These are phyloP conservation scores for Rhodotorula sp. DNA, from an alignment of 1,284 basidiomycete species.

Conservation along the genomic window DNA sequence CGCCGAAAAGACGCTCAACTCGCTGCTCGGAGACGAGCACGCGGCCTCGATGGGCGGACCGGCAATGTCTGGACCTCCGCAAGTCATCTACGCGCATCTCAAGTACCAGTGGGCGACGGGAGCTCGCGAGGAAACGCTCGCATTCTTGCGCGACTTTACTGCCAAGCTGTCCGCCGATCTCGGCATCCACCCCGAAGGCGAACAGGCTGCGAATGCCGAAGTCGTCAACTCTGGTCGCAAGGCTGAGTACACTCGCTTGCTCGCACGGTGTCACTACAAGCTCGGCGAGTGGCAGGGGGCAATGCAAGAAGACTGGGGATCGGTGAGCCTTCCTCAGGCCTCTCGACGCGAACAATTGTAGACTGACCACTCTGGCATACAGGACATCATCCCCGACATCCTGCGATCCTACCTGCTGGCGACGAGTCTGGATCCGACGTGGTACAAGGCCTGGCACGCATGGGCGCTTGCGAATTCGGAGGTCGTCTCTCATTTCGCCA, in stretches of 20 bases:
- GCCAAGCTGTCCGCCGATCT: conserved; percentile 72
- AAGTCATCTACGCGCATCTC: conserved; percentile 94
- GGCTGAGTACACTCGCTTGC: conserved; percentile 74
- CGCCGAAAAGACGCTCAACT: conserved; percentile 96
- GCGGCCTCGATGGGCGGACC: conserved; percentile 35
- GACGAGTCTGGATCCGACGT: conserved; percentile 85
- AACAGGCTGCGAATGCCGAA: conserved; percentile 45
- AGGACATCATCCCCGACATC: conserved; percentile 78
- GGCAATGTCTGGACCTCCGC: conserved; percentile 78
- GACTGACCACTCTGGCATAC: conserved; percentile 4
- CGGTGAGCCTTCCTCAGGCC: conserved; percentile 53
- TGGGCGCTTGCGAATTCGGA: conserved; percentile 98
- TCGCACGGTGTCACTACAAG: conserved; percentile 98
- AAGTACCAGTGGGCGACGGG: conserved; percentile 96
- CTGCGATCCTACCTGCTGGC: conserved; percentile 81
- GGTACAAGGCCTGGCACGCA: conserved; percentile 99
- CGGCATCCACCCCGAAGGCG: conserved; percentile 55
- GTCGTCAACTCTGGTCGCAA: conserved; percentile 63
- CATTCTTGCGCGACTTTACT: conserved; percentile 83
- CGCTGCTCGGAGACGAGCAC: conserved; percentile 65
- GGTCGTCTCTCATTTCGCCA: conserved; percentile 66
- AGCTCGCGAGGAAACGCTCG: conserved; percentile 72
- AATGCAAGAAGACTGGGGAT: conserved; percentile 73
- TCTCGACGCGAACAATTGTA: neutral
- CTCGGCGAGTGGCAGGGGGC: conserved; percentile 89